Base-by-base conservation (phyloP, 2,329 filamentous ascomycete species). In the Chaetomium strumarium region DNA sequence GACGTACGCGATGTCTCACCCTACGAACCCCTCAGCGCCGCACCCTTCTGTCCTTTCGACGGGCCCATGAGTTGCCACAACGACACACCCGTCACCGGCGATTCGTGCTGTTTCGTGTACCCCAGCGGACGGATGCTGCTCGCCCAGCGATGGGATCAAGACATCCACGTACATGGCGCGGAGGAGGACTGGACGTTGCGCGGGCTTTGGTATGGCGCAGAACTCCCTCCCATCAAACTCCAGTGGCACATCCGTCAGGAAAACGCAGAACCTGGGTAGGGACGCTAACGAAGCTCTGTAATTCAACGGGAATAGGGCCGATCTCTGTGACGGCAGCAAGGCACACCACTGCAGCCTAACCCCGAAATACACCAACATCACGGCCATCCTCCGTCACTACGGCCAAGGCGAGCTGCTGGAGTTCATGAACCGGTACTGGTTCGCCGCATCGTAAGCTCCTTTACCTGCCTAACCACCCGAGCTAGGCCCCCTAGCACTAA, bases 131-230 rank as follows among this genome's bases (percentile, higher is more conserved):
- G 70, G 19, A 58, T 74, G 51, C 59, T 74, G 43, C 61, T 74
- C 34, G 70, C 72, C 2, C 72, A 74, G 63, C 73, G 73, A 62
- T 75, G 72, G 72, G 72, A 74, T 49, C 60, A 67, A 30, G 58
- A 71, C 55, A 61, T 67, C 17, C 69, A 73, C 53, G 69, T 66
- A 4, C 64, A 65, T 3, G 72, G 70, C n/a, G 60, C 66, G 5
- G 71, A 74, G 53, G 64, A 70, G 52, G 71, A 73, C 52, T 74
- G 71, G 72, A 74, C 72, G 1, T 52, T 74, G 1, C 72, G 72
- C 44, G 72, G 72, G n/a, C 58, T 74, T 30, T 74, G 72, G 72
- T 73, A 55, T n/a, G 53, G 29, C 13, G 8, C 8, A 34, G 3
- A 14, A 33, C 19, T 2, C 13, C 9, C 17, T 10, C 3, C 19